A percentile compares a stretch with the other conserved stretches of the same genome.
phyloP scores from a whole-genome alignment of 352 stramenopile genomes.

The Blastocystis sp. region DNA sequence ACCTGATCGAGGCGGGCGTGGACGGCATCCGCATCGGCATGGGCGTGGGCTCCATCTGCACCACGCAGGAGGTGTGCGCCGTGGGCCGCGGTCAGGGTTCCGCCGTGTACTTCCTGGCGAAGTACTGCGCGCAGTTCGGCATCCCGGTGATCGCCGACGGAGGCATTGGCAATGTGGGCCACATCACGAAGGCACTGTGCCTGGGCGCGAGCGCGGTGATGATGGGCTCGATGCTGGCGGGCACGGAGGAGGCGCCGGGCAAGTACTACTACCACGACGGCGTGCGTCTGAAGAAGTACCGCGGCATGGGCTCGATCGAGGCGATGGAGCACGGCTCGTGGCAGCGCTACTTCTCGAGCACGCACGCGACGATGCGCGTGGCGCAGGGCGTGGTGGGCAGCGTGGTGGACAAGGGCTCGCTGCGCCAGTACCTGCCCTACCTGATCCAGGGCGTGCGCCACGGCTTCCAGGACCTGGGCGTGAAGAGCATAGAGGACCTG shows the following conservation, averaged over 20 bases:
- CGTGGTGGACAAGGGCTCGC: constrained; percentile 97
- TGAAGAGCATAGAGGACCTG: constrained; percentile 57
- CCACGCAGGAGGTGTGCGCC: constrained; percentile 91
- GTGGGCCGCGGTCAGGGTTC: constrained; percentile 95
- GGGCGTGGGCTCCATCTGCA: constrained; percentile 99
- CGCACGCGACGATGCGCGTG: constrained; percentile 88
- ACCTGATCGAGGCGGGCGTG: constrained; percentile 95
- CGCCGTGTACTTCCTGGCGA: constrained; percentile 94
- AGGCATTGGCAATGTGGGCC: constrained; percentile 93
- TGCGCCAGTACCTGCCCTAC: constrained; percentile 98
- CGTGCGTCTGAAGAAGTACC: constrained; percentile 98
- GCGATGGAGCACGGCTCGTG: constrained; percentile 93
- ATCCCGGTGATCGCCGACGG: constrained; percentile 97
- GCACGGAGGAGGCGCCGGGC: constrained; percentile 95
- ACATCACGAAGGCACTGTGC: constrained; percentile 96
- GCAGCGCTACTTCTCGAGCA: constrained; percentile 82
- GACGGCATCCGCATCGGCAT: constrained; percentile 99
- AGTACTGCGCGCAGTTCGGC: constrained; percentile 76
- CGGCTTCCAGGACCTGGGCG: constrained; percentile 71
- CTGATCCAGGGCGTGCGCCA: constrained; percentile 88
- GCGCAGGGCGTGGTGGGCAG: constrained; percentile 96
- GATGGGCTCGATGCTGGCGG: constrained; percentile 98
- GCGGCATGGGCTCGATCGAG: constrained; percentile 98
- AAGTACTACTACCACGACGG: constrained; percentile 99
- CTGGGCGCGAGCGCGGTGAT: constrained; percentile 96